Percentiles rank a stretch among this genome's conserved stretches.
Conservation (phyloP, 176 grass and related monocot species). For the Cymbopogon citratus region DNA sequence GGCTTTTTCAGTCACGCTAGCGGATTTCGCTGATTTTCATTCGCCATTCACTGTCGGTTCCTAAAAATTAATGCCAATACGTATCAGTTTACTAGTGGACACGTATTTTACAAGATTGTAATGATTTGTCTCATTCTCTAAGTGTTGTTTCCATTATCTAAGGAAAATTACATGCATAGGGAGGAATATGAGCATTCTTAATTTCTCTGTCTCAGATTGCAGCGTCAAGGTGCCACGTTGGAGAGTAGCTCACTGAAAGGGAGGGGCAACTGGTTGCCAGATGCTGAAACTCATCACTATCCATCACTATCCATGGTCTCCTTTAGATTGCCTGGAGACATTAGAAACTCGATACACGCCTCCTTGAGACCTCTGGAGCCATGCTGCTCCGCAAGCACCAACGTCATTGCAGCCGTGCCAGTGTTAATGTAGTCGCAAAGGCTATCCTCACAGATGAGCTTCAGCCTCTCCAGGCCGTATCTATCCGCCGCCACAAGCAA, state of each 20-base stretch:
- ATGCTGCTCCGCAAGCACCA: neutral
- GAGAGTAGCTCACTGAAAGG: neutral
- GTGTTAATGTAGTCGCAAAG: neutral
- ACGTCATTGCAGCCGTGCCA: neutral
- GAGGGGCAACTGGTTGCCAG: neutral
- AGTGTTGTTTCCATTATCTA: too few relatives aligned
- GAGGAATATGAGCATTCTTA: too few relatives aligned
- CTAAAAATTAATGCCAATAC: too few relatives aligned
- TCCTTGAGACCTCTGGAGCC: neutral
- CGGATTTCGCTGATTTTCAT: too few relatives aligned
- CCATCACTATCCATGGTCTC: neutral
- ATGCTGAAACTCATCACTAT: neutral
- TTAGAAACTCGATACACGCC: constrained; percentile 16
- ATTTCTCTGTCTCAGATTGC: too few relatives aligned
- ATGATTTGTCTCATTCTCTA: too few relatives aligned
- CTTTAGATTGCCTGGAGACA: neutral
- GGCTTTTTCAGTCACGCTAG: too few relatives aligned
- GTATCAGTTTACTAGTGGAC: too few relatives aligned
- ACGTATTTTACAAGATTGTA: too few relatives aligned
- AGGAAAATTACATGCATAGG: too few relatives aligned
- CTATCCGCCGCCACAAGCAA: neutral
- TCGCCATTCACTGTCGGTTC: too few relatives aligned
- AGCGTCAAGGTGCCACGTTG: neutral
- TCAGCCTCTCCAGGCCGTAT: neutral
- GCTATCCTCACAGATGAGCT: neutral